Evolutionary conservation across 2,329 filamentous ascomycete genomes (phyloP), one percentile per base, ranked within the genome.

Genomic region (Pseudocercospora fijiensis): DNA sequence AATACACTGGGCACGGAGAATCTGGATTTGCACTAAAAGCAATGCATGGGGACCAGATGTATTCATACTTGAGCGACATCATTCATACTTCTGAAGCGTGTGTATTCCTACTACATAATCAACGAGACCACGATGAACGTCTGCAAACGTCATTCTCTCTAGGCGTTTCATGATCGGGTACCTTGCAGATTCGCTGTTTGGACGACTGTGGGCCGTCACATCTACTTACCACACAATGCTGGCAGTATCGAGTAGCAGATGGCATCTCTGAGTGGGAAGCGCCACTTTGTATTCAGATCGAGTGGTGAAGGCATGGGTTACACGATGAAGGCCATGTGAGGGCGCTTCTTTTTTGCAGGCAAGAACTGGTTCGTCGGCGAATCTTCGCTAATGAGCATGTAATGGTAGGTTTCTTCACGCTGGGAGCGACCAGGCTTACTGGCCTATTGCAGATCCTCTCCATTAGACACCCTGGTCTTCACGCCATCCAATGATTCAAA

Each of bases 11-110:
- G 52, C 49, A 37, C 11, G 52, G 30, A 56, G 16, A 28, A 37
- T 24, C 28, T 37, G 13, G 26, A 26, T 10, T 4, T 13, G 16
- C n/a, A 28, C 28, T 20, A 24, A 56, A 56, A 56, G 27, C 52
- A 27, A 37, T 33, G 52, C 52, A 56, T 56, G 52, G 52, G 27
- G 52, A 33, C 52, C 52, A 18, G 52, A 56, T 28, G 22, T 55
- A 27, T 52, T 52, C 49, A 52, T 24, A 28, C 22, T 33, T 22
- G 51, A 33, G 24, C 49, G 49, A 55, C 13, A 56, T 26, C 33
- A n/a, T 37, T 45, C 51, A 45, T 27, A 6, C 47, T 55, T 52
- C 24, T 9, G 24, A 28, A 27, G 18, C 49, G 24, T 52, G 28
- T 52, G 49, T 52, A 52, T 27, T 52, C 11, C 3, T 52, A 52